Evolutionary conservation across 2,329 filamentous ascomycete species (phyloP).

Genomic region (Trichoderma gracile): DNA sequence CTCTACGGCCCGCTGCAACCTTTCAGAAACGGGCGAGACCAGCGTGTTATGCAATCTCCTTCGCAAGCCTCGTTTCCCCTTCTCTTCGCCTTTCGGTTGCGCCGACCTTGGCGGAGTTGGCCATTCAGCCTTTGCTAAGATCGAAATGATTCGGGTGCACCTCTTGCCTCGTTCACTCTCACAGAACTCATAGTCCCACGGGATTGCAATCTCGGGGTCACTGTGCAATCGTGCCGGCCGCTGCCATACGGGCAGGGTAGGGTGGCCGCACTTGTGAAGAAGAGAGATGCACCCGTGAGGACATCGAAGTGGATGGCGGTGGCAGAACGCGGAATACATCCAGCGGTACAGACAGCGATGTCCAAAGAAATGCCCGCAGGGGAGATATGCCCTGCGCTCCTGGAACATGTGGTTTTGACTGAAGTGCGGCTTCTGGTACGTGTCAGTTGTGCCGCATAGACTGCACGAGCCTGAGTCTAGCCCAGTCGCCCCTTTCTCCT

Average conservation of each 20-base stretch:
- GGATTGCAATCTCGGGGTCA: constrained; percentile 12
- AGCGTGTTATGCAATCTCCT: too few relatives aligned
- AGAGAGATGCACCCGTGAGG: constrained; percentile 27
- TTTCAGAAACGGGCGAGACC: too few relatives aligned
- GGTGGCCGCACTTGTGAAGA: constrained; percentile 30
- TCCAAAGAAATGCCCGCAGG: constrained; percentile 35
- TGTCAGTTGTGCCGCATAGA: too few relatives aligned
- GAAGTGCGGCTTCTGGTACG: too few relatives aligned
- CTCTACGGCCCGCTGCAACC: too few relatives aligned
- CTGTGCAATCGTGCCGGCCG: not conserved
- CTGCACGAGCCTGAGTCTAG: too few relatives aligned
- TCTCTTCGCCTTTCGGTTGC: not conserved
- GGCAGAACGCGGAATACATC: constrained; percentile 1
- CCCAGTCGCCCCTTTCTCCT: too few relatives aligned
- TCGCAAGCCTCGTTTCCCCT: not conserved
- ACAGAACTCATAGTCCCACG: constrained; percentile 31
- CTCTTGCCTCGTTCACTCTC: not conserved
- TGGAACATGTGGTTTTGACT: not conserved
- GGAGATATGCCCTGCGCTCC: constrained; percentile 31
- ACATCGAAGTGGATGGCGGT: constrained; percentile 11
- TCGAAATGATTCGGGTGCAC: not conserved
- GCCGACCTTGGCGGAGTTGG: too few relatives aligned
- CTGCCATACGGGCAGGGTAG: constrained; percentile 9
- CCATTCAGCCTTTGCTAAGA: too few relatives aligned
- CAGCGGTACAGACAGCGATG: constrained; percentile 30